Percentiles rank a stretch among this genome's conserved stretches.
Conservation (phyloP, 768 basidiomycete species). For the Agrocybe praecox region DNA sequence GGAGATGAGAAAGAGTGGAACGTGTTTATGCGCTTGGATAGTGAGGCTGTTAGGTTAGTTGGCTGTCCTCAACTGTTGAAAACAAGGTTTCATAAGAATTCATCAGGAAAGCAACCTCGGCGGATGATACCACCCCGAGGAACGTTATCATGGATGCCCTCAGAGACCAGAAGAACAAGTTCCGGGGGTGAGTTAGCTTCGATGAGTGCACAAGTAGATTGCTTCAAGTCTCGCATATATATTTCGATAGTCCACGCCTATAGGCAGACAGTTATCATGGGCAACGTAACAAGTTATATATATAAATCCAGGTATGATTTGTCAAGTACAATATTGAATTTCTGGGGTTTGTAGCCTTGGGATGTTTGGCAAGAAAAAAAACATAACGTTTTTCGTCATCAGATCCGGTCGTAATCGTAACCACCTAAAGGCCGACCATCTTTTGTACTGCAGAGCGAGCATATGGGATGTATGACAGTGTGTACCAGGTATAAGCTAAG, state of each 20-base stretch:
- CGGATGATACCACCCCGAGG: slow-evolving; percentile 42
- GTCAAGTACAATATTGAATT: slow-evolving; percentile 3
- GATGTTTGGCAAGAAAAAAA: not conserved
- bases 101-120: slow-evolving; percentile 51
- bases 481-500: slow-evolving; percentile 91
- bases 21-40: slow-evolving; percentile 85
- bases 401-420: not conserved
- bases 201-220: not conserved
- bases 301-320: slow-evolving; percentile 1
- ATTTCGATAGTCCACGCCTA: slow-evolving; percentile 14
- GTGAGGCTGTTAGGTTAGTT: slow-evolving; percentile 63
- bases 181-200: slow-evolving; percentile 52
- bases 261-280: not conserved
- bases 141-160: slow-evolving; percentile 72
- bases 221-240: not conserved
- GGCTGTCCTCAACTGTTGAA: not conserved
- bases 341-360: not conserved
- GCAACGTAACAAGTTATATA: not conserved
- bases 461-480: slow-evolving; percentile 88
- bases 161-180: slow-evolving; percentile 85
- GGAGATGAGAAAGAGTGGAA: slow-evolving; percentile 96
- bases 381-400: not conserved
- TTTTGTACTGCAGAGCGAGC: slow-evolving; percentile 76
- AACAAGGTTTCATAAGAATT: not conserved
- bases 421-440: slow-evolving; percentile 52